Evolutionary conservation across 495 filamentous ascomycete species (phyloP).

Genomic region (Neurospora terricola): DNA sequence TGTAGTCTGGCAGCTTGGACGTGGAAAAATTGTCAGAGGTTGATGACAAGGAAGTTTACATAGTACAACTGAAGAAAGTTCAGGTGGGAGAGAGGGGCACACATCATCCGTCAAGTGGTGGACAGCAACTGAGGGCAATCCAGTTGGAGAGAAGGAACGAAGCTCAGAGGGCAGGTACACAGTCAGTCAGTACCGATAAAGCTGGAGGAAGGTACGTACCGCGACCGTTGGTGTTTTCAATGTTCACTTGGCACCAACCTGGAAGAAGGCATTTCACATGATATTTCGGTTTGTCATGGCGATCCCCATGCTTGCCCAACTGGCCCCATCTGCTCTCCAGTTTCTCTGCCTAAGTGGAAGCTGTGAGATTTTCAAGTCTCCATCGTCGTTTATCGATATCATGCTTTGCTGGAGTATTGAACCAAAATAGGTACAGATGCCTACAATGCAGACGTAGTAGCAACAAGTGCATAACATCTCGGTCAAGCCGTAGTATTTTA

Average conservation of each 20-base stretch:
- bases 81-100: background rate
- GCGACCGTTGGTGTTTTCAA: background rate
- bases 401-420: background rate
- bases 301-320: background rate
- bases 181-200: background rate
- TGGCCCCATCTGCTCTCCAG: background rate
- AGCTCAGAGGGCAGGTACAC: background rate
- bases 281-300: background rate
- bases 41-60: background rate
- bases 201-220: background rate
- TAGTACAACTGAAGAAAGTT: background rate
- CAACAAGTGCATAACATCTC: background rate
- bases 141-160: background rate
- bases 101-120: background rate
- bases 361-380: background rate
- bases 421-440: background rate
- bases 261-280: background rate
- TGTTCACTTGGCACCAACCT: background rate
- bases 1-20: background rate
- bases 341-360: background rate
- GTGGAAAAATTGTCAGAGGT: background rate
- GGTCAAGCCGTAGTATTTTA: background rate
- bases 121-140: background rate
- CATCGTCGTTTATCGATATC: background rate
- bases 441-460: background rate